Evolutionary conservation across 179 eudicot species (phyloP), one percentile per base, ranked within the genome.

Genomic region (Corrigiola litoralis): DNA sequence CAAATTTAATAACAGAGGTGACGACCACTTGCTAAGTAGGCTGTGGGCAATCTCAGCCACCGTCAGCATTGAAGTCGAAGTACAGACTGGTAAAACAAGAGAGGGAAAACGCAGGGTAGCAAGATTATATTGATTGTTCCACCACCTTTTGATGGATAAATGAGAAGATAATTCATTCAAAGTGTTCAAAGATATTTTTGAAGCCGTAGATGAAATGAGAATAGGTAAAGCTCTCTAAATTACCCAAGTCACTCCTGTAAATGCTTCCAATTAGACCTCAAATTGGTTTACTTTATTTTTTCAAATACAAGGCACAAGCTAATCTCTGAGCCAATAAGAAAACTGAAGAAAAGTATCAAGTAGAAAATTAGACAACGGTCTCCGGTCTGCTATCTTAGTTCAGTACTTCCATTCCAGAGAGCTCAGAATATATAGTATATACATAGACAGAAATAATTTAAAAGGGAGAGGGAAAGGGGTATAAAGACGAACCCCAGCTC

Each of bases 401-500:
- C 31, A 9, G 58, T 20, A 20, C 34, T 41, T 48, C 11, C 1
- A 8, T 57, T 21, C 25, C 16, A 32, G 24, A 24, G 34, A 40
- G 36, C 53, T 38, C 38, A 54, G 20, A 1, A 40, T 4, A 17
- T 20, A 44, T 53, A 9, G 46, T 36, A 31, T 9, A 40, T 5
- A 41, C 25, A 27, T 11, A 1, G 13, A 1, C 18, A 53, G 16
- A 5, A 50, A 40, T 29, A 14, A 23, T 47, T 33, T 18, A 25
- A n/a, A 8, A 41, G 20, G 10, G 27, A 54, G 21, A 34, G 45
- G 8, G 32, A 60, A 55, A 61, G 18, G 48, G 16, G 33, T 4
- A 27, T 65, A 24, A 47, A 64, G 58, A 68, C 85, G 12, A 23
- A 92, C 98, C 92, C 98, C 98, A 49, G 96, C 92, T 67, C 98